These are phyloP conservation scores for Leccinum pellstonianum DNA, from an alignment of 768 basidiomycete species.

Conservation along the genomic window DNA sequence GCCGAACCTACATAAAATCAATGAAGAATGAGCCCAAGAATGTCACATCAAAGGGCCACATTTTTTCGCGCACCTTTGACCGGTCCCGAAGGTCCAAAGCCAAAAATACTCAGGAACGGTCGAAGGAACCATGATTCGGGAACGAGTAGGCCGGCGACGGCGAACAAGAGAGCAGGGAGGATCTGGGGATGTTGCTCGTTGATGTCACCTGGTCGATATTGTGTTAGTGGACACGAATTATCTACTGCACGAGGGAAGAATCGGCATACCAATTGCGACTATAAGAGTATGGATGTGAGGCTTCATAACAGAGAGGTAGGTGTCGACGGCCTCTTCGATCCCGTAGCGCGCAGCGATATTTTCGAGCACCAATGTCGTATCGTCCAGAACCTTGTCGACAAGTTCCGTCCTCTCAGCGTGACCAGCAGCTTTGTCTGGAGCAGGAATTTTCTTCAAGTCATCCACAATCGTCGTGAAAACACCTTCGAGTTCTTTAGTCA, in stretches of 20 bases:
- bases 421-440: conserved; percentile 1
- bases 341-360: conserved; percentile 2
- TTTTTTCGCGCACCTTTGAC: conserved; percentile 8
- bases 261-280: conserved; percentile 10
- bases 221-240: background rate
- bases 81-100: conserved; percentile 18
- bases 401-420: conserved; percentile 5
- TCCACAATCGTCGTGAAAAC: conserved; percentile 5
- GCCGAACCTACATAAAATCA: conserved; percentile 1
- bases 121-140: conserved; percentile 16
- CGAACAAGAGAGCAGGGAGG: conserved; percentile 3
- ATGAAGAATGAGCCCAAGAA: too few species aligned
- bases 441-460: conserved; percentile 3
- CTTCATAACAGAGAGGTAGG: conserved; percentile 6
- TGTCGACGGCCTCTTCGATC: conserved; percentile 4
- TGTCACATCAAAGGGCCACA: too few species aligned
- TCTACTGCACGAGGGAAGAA: background rate
- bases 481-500: conserved; percentile 13
- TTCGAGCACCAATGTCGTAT: background rate
- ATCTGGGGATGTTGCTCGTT: conserved; percentile 11
- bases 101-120: conserved; percentile 13
- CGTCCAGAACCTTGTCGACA: conserved; percentile 9
- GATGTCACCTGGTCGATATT: conserved; percentile 9
- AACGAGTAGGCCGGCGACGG: conserved; percentile 6
- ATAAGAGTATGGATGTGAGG: conserved; percentile 8